phyloP scores from a whole-genome alignment of 169 alveolate genomes.

The Plasmodium blacklocki region DNA sequence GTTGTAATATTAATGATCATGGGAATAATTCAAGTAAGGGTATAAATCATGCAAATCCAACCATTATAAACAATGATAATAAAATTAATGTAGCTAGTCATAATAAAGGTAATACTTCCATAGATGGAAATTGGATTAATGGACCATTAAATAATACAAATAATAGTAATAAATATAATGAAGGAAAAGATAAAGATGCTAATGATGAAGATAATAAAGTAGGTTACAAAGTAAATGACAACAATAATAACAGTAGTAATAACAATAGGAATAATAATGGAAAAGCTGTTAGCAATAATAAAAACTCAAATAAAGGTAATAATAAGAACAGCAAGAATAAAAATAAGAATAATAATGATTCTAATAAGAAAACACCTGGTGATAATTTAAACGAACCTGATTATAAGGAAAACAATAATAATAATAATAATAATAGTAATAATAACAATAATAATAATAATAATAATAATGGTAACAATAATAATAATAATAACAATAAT shows the following conservation, averaged over 20 bases:
- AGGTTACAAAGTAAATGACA: slow-evolving; percentile 15
- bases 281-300: not conserved
- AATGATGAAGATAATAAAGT: not conserved
- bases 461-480: not conserved
- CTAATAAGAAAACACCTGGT: not conserved
- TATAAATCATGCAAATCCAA: not conserved
- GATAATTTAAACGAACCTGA: not conserved
- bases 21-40: not conserved
- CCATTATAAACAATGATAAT: slow-evolving; percentile 5
- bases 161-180: slow-evolving; percentile 21
- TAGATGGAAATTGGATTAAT: slow-evolving; percentile 7
- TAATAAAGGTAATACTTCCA: slow-evolving; percentile 5
- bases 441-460: not conserved
- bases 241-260: not conserved
- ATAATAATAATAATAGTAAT: not conserved
- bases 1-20: not conserved
- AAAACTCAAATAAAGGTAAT: slow-evolving; percentile 3
- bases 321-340: slow-evolving; percentile 4
- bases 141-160: slow-evolving; percentile 8
- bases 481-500: slow-evolving; percentile 15
- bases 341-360: not conserved
- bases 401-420: not conserved
- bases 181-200: slow-evolving; percentile 5
- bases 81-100: not conserved
- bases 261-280: slow-evolving; percentile 11